Conservation (phyloP, 169 alveolate species). For the Eimeria acervulina region DNA sequence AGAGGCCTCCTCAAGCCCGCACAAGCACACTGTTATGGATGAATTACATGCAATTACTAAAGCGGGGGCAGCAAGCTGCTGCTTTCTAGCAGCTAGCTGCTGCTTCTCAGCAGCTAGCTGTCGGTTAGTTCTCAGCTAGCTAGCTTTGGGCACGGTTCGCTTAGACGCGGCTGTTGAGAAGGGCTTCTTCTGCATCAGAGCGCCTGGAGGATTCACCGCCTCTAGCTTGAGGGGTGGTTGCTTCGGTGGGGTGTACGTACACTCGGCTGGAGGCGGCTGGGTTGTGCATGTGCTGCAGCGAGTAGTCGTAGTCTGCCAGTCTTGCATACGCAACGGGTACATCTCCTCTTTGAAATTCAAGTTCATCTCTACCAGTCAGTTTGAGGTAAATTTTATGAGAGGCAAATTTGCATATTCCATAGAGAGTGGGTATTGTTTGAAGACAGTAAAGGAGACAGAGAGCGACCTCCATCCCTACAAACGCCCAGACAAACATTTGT, state of each 20-base stretch:
- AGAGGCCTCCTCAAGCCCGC: neutral
- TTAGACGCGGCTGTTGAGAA: neutral
- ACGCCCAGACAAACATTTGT: conserved; percentile 44
- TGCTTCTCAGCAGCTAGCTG: too few relatives aligned
- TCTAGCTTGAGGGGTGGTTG: neutral
- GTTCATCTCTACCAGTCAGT: conserved; percentile 75
- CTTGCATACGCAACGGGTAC: conserved; percentile 78
- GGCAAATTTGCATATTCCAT: conserved; percentile 61
- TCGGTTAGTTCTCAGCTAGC: too few relatives aligned
- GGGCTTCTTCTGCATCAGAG: neutral
- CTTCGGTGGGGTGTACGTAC: neutral
- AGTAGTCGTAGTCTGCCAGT: conserved; percentile 64
- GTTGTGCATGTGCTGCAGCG: conserved; percentile 75
- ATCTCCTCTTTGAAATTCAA: conserved; percentile 69
- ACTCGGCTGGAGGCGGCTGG: conserved; percentile 40
- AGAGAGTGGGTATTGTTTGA: conserved; percentile 79
- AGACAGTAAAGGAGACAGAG: conserved; percentile 76
- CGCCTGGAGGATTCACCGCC: neutral
- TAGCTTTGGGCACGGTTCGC: too few relatives aligned
- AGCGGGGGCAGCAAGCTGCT: conserved; percentile 7
- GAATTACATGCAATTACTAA: neutral
- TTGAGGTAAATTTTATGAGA: conserved; percentile 51
- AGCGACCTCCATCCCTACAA: conserved; percentile 50
- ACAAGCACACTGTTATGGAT: neutral
- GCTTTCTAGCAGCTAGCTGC: conserved; percentile 23